Base-by-base conservation (phyloP, 306 rosid species). In the Citrullus amarus region DNA sequence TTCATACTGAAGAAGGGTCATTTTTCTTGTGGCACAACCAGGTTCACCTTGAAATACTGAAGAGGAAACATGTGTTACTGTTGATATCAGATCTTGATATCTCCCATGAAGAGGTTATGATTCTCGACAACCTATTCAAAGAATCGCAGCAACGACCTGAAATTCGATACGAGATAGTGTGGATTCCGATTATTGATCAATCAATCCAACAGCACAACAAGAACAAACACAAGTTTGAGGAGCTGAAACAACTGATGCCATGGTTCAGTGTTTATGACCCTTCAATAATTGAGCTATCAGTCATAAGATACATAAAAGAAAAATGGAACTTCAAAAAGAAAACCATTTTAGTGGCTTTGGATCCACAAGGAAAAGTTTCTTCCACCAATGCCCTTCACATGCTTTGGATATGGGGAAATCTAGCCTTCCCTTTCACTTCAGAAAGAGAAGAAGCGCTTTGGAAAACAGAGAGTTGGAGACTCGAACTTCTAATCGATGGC, bases 391-490 rank as follows among this genome's bases (percentile, higher is more conserved):
- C 96, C 32, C 74, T 85, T 61, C 90, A 92, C 80, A 92, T 90
- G 96, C 65, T 94, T 44, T 92, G 95, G 93, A 91, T 94, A 57
- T 94, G 96, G 96, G 96, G 91, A 0, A 89, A 85, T 79, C 53
- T 80, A 81, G 93, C 98, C 41, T 89, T 83, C 84, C 97, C 98
- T 9, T 94, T 94, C 88, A 85, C 84, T 6, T 80, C 81, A 54
- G 97, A 89, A 72, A 92, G 67, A 86, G 96, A 92, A 80, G 91
- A 87, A 18, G 32, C 79, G 13, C 44, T 90, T 51, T 94, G 97
- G 97, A 89, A 84, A 78, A 62, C 83, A 63, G 91, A 92, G 80
- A 79, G 54, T 71, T 94, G 97, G 98, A 87, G 86, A 70, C 89
- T 92, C 30, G 89, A 85, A 79, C 90, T 94, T 14, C 86, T 94